Evolutionary conservation across 2,329 filamentous ascomycete species (phyloP), one percentile per base, ranked within the genome.

Genomic region (Teratosphaeria destructans): DNA sequence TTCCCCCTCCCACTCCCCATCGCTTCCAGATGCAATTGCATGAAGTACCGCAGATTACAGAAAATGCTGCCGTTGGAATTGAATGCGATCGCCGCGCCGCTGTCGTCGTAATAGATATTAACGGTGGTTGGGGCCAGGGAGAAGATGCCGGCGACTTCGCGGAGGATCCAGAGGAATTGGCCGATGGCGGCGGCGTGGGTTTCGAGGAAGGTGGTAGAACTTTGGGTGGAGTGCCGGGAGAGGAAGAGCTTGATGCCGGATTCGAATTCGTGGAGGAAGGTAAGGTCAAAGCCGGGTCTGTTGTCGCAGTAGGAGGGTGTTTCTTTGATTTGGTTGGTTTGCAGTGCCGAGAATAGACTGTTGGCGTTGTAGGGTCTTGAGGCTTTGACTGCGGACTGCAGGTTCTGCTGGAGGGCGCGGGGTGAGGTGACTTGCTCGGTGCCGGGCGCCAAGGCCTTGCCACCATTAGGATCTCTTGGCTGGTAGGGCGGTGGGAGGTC

Each of bases 1-100:
- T 78, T 84, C 16, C 77, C 82, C 58, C 80, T 75, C 60, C 75
- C 55, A 64, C 65, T 61, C 66, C 70, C 55, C 84, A 72, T 63
- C n/a, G 61, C 62, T 1, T 52, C 55, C 53, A 83, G 78, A 69
- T 97, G 93, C 35, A 96, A 75, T 68, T 93, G 85, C 61, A 87
- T 75, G 72, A 92, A 97, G 78, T 90, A 96, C 19, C 89, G 82
- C 64, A 95, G 82, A 70, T 99, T 99, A 79, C 91, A 96, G 77
- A 97, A 99, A 34, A 99, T 83, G 67, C 87, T 90, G 43, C 93
- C 92, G 47, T 81, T 84, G 8, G 83, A 82, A 72, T 99, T 99
- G 79, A 99, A 99, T 0, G 93, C 94, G 63, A 99, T 96, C 0
- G 90, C 92, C 59, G 83, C 84, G 4, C 90, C 89, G 3, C 77